Conservation (phyloP, 164 flowering plant species). For the Euptelea pleiosperma region DNA sequence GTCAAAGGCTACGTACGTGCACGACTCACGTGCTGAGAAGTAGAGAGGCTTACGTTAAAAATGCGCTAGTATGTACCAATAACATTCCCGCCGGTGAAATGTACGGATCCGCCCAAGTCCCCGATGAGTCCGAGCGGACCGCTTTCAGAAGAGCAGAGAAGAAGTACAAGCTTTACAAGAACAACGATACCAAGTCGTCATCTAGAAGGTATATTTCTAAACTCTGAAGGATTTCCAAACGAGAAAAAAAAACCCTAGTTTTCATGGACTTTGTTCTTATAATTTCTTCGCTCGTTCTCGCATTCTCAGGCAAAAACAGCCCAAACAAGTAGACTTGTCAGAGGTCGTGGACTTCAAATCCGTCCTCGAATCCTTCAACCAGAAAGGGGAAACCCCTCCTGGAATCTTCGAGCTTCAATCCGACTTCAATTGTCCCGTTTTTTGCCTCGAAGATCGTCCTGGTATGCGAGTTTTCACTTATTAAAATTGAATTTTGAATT, state of each 20-base stretch:
- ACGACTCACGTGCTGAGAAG: too few species aligned
- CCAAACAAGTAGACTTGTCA: constrained; percentile 64
- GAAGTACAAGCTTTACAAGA: constrained; percentile 88
- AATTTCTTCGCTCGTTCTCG: not conserved
- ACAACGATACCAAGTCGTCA: constrained; percentile 27
- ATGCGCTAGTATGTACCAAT: not conserved
- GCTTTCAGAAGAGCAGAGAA: constrained; percentile 90
- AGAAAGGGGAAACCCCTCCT: constrained; percentile 39
- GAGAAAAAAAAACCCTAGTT: not conserved
- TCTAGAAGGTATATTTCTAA: constrained; percentile 36
- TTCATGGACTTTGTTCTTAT: not conserved
- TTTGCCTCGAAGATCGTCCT: constrained; percentile 64
- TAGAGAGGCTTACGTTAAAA: not conserved
- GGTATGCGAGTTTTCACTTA: constrained; percentile 39
- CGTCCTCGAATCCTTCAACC: constrained; percentile 36
- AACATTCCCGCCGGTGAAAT: constrained; percentile 25
- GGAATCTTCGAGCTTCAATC: constrained; percentile 35
- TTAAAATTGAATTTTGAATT: not conserved
- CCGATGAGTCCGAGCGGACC: constrained; percentile 59
- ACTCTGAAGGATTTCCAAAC: not conserved
- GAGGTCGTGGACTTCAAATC: constrained; percentile 76
- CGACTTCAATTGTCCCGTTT: constrained; percentile 48
- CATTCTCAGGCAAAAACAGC: constrained; percentile 42
- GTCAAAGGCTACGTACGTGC: too few species aligned
- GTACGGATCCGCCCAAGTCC: constrained; percentile 45